Conservation (phyloP, 768 basidiomycete genomes). For the Galerina marginata region DNA sequence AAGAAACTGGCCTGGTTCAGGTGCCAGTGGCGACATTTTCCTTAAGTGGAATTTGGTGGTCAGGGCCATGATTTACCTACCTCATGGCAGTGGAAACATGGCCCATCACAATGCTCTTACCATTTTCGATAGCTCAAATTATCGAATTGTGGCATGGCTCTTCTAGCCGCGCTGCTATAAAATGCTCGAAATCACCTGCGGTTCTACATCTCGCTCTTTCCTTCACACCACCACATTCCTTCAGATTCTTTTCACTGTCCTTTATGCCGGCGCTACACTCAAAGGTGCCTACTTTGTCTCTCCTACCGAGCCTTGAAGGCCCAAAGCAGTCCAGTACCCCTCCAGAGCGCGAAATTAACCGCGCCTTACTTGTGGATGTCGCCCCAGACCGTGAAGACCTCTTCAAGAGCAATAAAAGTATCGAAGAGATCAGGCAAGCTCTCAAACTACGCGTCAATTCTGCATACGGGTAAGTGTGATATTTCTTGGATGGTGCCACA, state of each 20-base stretch:
- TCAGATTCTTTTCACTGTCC: neutral
- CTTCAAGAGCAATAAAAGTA: constrained; percentile 27
- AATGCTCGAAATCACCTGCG: neutral
- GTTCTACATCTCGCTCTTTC: neutral
- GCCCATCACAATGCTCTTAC: too few relatives aligned
- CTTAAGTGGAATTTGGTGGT: too few relatives aligned
- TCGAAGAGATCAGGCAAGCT: constrained; percentile 33
- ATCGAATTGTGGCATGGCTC: neutral
- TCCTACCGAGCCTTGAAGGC: constrained; percentile 11
- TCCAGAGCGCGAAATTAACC: constrained; percentile 33
- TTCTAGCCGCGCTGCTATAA: neutral
- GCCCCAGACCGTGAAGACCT: constrained; percentile 42
- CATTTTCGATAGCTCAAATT: too few relatives aligned
- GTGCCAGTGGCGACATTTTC: too few relatives aligned
- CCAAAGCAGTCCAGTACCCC: constrained; percentile 11
- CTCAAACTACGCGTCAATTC: constrained; percentile 34
- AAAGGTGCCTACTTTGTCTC: constrained; percentile 6
- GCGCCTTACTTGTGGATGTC: constrained; percentile 32
- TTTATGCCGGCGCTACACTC: constrained; percentile 10
- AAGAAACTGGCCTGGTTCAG: too few relatives aligned
- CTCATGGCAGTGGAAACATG: too few relatives aligned
- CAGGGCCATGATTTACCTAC: too few relatives aligned
- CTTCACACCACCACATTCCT: neutral
- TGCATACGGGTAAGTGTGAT: constrained; percentile 23
- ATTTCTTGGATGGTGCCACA: neutral